Evolutionary conservation across 2,329 filamentous ascomycete genomes (phyloP), one percentile per base, ranked within the genome.

Genomic region (Alternaria postmessia): DNA sequence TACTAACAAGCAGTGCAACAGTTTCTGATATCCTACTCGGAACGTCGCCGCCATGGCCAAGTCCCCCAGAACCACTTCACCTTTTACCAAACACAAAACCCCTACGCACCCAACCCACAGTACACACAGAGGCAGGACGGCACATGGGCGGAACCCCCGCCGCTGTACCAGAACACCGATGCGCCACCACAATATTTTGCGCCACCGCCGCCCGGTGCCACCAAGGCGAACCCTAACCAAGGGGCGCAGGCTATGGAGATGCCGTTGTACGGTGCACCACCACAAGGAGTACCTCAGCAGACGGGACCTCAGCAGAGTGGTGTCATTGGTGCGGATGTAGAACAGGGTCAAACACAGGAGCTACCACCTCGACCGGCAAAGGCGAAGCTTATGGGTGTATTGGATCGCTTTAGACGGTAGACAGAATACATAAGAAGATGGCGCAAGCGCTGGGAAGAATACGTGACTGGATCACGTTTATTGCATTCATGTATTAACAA

Each of bases 21-120:
- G 80, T 82, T 79, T 74, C 73, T 83, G n/a, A 66, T 83, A n/a
- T 72, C 79, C 42, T 76, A 75, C 52, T 61, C 69, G 12, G 74
- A 79, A 57, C 75, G 80, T 54, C 71, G 70, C 34, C 73, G 67
- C 30, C 75, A 68, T 64, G 73, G 71, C 54, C 74, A 76, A 61
- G 56, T 49, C 5, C 70, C 71, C 3, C 76, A 77, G 47, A 75
- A 76, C 68, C 75, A 78, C 73, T 80, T 77, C 63, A 73, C 73
- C 14, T 79, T 79, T 63, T 81, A 81, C 67, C 67, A 73, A 41
- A 57, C 65, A 7, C 70, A 71, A 44, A 61, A 70, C 20, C 68
- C 67, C 0, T 70, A 72, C 53, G 26, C 20, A 32, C 38, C 52
- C 38, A 39, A 58, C 30, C 42, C 54, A 16, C 62, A 64, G 3